phyloP scores from a whole-genome alignment of 2,329 filamentous ascomycete species.

The Aspergillus thermomutatus region DNA sequence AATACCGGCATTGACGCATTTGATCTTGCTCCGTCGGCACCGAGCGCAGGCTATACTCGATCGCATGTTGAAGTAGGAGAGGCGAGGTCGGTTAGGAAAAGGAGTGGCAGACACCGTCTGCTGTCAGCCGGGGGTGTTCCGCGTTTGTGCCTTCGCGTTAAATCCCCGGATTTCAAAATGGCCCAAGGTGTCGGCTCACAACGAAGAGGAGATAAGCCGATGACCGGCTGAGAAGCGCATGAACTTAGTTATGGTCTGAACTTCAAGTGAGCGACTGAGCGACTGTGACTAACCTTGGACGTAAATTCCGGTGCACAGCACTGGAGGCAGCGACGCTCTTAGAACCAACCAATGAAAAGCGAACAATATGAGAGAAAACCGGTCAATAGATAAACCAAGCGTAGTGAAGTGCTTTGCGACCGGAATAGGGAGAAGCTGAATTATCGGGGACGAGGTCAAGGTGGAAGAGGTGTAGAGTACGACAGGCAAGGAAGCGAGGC shows the following conservation, averaged over 20 bases:
- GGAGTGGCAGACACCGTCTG: not conserved
- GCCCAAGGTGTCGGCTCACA: not conserved
- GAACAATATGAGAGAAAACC: not conserved
- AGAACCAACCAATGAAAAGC: no score
- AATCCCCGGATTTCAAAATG: not conserved
- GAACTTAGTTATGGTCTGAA: not conserved
- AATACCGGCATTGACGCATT: slow-evolving; percentile 76
- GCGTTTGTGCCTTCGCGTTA: not conserved
- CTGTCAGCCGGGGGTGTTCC: not conserved
- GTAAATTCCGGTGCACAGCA: not conserved
- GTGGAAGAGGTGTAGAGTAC: slow-evolving; percentile 4
- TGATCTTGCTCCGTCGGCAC: slow-evolving; percentile 79
- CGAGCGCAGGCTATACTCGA: slow-evolving; percentile 75
- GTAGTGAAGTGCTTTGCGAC: not conserved
- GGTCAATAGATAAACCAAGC: not conserved
- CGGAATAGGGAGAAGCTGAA: not conserved
- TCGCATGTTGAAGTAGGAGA: slow-evolving; percentile 51
- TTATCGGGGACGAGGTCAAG: not conserved
- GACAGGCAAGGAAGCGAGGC: not conserved
- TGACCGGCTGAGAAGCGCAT: not conserved
- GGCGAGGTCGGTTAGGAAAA: slow-evolving; percentile 2
- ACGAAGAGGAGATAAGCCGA: not conserved
- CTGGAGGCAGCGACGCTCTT: not conserved
- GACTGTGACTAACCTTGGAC: not conserved
- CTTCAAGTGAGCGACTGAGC: not conserved